These are phyloP conservation scores for Lactarius vividus DNA, from an alignment of 768 basidiomycete species.

Conservation along the genomic window DNA sequence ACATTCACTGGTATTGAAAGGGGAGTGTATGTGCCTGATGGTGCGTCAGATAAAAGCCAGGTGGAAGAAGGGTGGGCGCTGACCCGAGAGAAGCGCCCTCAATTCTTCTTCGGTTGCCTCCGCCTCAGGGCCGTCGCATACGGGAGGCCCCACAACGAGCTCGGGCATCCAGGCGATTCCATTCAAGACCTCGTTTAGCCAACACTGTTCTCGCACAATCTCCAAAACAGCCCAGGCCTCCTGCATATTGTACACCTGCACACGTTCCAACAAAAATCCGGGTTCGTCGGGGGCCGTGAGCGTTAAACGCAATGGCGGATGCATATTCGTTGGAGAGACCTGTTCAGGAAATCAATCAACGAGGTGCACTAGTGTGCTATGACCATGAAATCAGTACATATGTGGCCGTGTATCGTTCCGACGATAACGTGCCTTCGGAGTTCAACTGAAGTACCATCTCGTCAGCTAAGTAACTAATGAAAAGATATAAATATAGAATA, in stretches of 20 bases:
- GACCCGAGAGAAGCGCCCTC: constrained; percentile 63
- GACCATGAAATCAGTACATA: constrained; percentile 48
- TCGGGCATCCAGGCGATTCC: constrained; percentile 65
- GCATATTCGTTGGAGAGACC: constrained; percentile 61
- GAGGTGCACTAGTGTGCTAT: background rate
- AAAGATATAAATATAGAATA: background rate
- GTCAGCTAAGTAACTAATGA: background rate
- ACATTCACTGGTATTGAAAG: constrained; percentile 73
- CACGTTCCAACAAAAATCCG: constrained; percentile 66
- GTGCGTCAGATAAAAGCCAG: background rate
- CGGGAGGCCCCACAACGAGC: constrained; percentile 34
- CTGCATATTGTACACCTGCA: constrained; percentile 68
- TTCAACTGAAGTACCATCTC: constrained; percentile 46
- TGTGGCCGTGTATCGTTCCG: constrained; percentile 64
- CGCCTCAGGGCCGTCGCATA: constrained; percentile 32
- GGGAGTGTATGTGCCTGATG: constrained; percentile 50
- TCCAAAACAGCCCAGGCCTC: constrained; percentile 77
- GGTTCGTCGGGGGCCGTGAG: constrained; percentile 70
- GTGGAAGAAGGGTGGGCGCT: constrained; percentile 26
- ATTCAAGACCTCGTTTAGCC: constrained; percentile 71
- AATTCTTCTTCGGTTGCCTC: constrained; percentile 54
- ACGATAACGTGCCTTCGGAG: constrained; percentile 42
- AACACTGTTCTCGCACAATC: constrained; percentile 81
- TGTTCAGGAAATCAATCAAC: constrained; percentile 33
- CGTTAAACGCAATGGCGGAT: constrained; percentile 69